These are phyloP conservation scores for Truncatella angustata DNA, from an alignment of 2,329 filamentous ascomycete genomes.

Conservation along the genomic window DNA sequence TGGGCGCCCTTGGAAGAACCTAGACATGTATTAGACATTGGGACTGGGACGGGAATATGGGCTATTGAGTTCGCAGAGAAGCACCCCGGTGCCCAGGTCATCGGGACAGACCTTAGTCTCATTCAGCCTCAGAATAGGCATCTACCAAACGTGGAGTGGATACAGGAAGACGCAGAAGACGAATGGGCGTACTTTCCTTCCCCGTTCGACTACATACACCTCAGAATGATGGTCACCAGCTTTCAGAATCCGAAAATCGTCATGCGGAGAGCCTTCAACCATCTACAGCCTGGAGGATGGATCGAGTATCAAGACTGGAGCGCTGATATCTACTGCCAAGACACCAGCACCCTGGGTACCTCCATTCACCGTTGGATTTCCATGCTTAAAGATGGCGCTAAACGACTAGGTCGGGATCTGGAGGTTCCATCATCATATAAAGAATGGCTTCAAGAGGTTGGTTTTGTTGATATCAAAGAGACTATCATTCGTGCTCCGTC, in stretches of 20 bases:
- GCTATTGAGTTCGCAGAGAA: conserved; percentile 8
- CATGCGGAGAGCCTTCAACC: background rate
- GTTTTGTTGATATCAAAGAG: background rate
- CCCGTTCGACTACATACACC: conserved; percentile 2
- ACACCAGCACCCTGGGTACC: background rate
- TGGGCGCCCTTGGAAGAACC: conserved; percentile 6
- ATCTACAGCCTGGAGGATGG: background rate
- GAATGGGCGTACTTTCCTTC: background rate
- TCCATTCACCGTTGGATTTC: background rate
- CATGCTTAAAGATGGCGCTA: background rate
- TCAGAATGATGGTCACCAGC: background rate
- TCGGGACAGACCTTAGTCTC: conserved; percentile 10
- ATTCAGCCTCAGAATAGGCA: conserved; percentile 5
- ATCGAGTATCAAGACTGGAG: background rate
- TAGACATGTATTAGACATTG: conserved; percentile 7
- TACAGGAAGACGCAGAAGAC: conserved; percentile 5
- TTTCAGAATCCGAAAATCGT: background rate
- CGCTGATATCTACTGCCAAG: background rate
- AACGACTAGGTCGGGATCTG: background rate
- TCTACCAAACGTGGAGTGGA: conserved; percentile 2
- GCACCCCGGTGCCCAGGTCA: conserved; percentile 1
- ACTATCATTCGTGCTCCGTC: background rate
- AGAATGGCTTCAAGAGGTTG: background rate
- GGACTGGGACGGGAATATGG: conserved; percentile 12
- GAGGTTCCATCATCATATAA: background rate